A percentile compares a stretch with the other conserved stretches of the same genome.
Conservation (phyloP, 2,329 filamentous ascomycete species). For the Fusarium piperis region DNA sequence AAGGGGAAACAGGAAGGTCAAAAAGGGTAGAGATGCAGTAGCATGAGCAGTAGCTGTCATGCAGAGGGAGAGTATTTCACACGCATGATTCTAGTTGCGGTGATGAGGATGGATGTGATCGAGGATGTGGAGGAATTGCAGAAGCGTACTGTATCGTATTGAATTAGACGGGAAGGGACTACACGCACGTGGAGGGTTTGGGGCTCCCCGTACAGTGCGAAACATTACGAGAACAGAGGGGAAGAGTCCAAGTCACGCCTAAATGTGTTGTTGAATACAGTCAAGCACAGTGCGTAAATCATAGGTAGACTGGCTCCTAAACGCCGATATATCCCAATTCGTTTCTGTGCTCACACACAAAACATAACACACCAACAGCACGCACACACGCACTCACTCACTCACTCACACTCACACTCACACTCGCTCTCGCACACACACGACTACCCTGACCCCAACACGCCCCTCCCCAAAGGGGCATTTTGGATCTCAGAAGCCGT, state of each 20-base stretch:
- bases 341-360: conserved; percentile 6
- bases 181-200: background rate
- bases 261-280: background rate
- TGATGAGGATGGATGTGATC: background rate
- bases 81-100: conserved; percentile 12
- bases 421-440: background rate
- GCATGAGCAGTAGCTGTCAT: conserved; percentile 22
- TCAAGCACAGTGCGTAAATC: background rate
- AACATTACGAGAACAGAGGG: background rate
- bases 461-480: conserved; percentile 11
- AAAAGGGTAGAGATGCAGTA: conserved; percentile 22
- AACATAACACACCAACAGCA: conserved; percentile 5
- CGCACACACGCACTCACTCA: conserved; percentile 5
- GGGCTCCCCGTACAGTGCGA: background rate
- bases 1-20: conserved; percentile 4
- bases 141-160: background rate
- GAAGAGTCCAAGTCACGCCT: background rate
- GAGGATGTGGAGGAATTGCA: background rate
- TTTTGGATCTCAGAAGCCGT: conserved; percentile 25
- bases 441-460: background rate
- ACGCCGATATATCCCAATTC: background rate
- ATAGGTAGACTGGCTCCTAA: background rate
- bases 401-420: background rate
- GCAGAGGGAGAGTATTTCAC: background rate
- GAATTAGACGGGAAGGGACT: background rate